phyloP scores from a whole-genome alignment of 2,329 filamentous ascomycete species.

The Fusarium floridanum region DNA sequence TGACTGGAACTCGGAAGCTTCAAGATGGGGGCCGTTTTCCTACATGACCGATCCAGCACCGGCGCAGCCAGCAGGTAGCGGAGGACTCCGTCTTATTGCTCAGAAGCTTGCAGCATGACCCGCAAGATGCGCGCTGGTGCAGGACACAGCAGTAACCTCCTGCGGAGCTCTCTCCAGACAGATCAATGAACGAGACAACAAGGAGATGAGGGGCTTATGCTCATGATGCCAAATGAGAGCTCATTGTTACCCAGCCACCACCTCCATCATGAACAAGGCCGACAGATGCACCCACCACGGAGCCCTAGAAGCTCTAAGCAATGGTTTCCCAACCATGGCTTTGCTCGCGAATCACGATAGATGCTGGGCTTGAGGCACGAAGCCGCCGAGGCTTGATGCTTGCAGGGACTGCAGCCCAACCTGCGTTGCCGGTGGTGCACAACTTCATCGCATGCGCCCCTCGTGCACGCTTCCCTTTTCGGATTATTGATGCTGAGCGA shows the following conservation, averaged over 20 bases:
- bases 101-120: constrained; percentile 1
- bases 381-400: constrained; percentile 26
- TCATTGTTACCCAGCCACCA: constrained; percentile 24
- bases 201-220: constrained; percentile 1
- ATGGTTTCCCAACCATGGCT: constrained; percentile 29
- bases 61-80: background rate
- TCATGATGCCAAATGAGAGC: constrained; percentile 9
- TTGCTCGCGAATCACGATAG: constrained; percentile 28
- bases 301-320: constrained; percentile 20
- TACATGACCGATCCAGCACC: constrained; percentile 3
- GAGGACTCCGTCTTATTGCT: constrained; percentile 1
- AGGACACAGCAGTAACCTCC: constrained; percentile 5
- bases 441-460: constrained; percentile 12
- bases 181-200: constrained; percentile 3
- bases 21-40: constrained; percentile 26
- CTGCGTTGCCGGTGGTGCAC: constrained; percentile 39
- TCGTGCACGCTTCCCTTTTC: constrained; percentile 21
- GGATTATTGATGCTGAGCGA: constrained; percentile 5
- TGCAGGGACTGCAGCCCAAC: constrained; percentile 42
- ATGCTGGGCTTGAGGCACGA: constrained; percentile 25
- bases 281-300: constrained; percentile 18
- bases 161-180: background rate
- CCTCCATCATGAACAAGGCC: constrained; percentile 16
- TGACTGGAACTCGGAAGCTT: constrained; percentile 34
- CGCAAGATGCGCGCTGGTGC: constrained; percentile 12